Evolutionary conservation across 1,284 basidiomycete species (phyloP).

Genomic region (Moesziomyces antarcticus): DNA sequence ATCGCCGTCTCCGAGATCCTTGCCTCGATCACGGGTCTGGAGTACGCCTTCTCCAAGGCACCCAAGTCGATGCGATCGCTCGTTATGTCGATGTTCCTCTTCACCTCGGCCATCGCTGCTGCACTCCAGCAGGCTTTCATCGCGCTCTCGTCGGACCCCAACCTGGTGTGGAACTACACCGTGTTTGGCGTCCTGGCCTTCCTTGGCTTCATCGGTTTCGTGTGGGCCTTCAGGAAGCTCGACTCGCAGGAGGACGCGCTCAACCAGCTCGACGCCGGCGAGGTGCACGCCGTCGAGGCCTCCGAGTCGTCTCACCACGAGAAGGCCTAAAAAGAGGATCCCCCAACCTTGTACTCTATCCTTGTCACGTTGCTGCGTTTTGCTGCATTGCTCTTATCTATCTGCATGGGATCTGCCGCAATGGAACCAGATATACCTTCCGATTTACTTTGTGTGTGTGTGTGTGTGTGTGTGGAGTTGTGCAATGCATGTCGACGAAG

Average conservation of each 20-base stretch:
- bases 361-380: too few species aligned
- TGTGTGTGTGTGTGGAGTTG: background rate
- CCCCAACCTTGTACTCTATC: slow-evolving; percentile 19
- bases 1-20: slow-evolving; percentile 75
- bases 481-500: background rate
- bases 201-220: slow-evolving; percentile 73
- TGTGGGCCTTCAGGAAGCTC: slow-evolving; percentile 74
- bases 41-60: slow-evolving; percentile 85
- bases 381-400: background rate
- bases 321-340: slow-evolving; percentile 11
- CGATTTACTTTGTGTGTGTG: background rate
- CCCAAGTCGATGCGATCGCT: slow-evolving; percentile 69
- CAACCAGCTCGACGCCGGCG: slow-evolving; percentile 53
- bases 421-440: slow-evolving; percentile 27
- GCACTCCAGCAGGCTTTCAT: slow-evolving; percentile 73
- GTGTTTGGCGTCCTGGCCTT: slow-evolving; percentile 72
- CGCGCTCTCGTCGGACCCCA: slow-evolving; percentile 71
- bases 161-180: slow-evolving; percentile 72
- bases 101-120: slow-evolving; percentile 74
- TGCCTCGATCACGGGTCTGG: slow-evolving; percentile 80
- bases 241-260: slow-evolving; percentile 73
- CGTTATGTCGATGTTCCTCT: slow-evolving; percentile 72
- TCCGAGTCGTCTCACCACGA: slow-evolving; percentile 27
- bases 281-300: slow-evolving; percentile 15
- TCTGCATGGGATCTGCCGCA: slow-evolving; percentile 8